Conservation (phyloP, 768 basidiomycete species). For the Trametes meyenii region DNA sequence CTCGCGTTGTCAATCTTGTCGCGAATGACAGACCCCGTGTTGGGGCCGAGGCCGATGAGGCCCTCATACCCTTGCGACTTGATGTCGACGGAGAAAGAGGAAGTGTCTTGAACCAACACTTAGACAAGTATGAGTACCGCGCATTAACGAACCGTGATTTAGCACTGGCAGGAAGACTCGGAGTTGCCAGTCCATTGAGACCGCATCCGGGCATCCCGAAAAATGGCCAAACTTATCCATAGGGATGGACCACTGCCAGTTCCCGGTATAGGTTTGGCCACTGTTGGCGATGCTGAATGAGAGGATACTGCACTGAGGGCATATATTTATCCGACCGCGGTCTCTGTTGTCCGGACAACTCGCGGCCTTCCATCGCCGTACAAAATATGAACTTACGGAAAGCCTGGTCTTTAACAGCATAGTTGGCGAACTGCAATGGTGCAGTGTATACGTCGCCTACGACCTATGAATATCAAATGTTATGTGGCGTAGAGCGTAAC, state of each 20-base stretch:
- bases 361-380: neutral
- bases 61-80: constrained; percentile 66
- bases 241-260: too few relatives aligned
- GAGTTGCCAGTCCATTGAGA: neutral
- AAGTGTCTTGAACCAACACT: constrained; percentile 69
- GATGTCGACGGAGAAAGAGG: constrained; percentile 64
- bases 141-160: neutral
- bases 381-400: constrained; percentile 49
- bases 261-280: too few relatives aligned
- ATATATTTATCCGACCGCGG: neutral
- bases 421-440: constrained; percentile 55
- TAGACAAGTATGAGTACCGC: constrained; percentile 1
- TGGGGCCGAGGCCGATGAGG: constrained; percentile 79
- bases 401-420: constrained; percentile 63
- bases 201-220: neutral
- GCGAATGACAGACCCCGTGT: constrained; percentile 65
- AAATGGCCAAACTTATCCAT: too few relatives aligned
- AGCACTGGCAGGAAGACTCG: neutral
- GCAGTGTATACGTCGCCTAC: constrained; percentile 60
- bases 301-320: too few relatives aligned
- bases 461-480: neutral
- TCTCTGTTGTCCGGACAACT: neutral
- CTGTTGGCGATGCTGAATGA: too few relatives aligned
- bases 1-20: constrained; percentile 51
- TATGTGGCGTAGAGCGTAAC: neutral